These are phyloP conservation scores for Penicillium sp. DNA, from an alignment of 2,329 filamentous ascomycete species.

Conservation along the genomic window DNA sequence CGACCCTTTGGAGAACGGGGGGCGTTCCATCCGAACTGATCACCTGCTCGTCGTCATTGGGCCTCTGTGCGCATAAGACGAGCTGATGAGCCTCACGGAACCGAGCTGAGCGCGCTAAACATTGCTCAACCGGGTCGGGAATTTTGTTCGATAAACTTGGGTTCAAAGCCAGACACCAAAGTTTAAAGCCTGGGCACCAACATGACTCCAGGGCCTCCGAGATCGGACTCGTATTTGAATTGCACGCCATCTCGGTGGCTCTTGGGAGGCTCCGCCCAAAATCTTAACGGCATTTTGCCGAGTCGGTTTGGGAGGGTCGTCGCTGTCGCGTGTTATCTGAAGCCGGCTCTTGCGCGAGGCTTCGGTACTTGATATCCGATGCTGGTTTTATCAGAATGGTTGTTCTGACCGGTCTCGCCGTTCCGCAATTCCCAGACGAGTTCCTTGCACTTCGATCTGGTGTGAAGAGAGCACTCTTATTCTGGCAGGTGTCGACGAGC, in stretches of 20 bases:
- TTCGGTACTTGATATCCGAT: neutral
- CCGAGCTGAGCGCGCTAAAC: slow-evolving; percentile 6
- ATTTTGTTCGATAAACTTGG: neutral
- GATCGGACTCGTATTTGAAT: slow-evolving; percentile 9
- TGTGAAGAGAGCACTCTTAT: neutral
- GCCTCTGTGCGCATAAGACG: neutral
- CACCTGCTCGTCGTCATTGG: slow-evolving; percentile 10
- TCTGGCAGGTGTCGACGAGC: neutral
- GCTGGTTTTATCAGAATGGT: neutral
- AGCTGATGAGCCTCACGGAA: neutral
- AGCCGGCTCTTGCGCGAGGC: neutral
- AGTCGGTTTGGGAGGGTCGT: slow-evolving; percentile 2
- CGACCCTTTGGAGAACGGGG: slow-evolving; percentile 1
- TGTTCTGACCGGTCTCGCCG: neutral
- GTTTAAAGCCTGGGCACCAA: slow-evolving; percentile 8
- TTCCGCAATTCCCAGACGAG: neutral
- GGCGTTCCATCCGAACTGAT: slow-evolving; percentile 7
- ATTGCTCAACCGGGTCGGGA: neutral
- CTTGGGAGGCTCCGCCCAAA: slow-evolving; percentile 5
- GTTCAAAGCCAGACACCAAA: neutral
- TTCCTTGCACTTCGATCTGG: neutral
- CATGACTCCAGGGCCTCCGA: slow-evolving; percentile 8
- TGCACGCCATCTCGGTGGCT: neutral
- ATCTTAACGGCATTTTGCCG: slow-evolving; percentile 1
- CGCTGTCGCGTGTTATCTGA: slow-evolving; percentile 1